Base-by-base conservation (phyloP, 202 grass and related monocot genomes). In the Digitaria exilis region DNA sequence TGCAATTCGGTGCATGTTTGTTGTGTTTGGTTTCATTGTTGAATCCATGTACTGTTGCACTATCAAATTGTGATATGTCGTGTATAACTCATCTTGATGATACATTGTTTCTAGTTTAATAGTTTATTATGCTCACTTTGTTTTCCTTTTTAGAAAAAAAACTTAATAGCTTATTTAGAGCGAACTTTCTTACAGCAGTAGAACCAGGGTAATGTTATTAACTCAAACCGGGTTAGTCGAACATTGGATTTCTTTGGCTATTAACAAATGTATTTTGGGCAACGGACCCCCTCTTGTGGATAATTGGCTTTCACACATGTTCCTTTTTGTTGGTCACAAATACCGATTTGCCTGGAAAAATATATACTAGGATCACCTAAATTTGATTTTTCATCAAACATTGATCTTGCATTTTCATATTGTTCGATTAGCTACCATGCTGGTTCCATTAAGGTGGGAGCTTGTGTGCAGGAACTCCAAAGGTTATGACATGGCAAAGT, bases 401-500 rank as follows among this genome's bases (percentile, higher is more conserved):
- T 17, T 49, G 37, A 11, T 37, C 7, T 34, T 52, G 7, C 31
- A 81, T 81, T 39, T 68, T 37, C n/a, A 56, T 70, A 58, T 50
- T 74, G 26, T 76, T 30, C 17, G 13, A 64, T 80, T n/a, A 82
- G 57, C 54, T 52, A 56, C 29, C 43, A 46, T 82, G 61, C 25
- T 91, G 61, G 34, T 24, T 79, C 12, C 19, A 35, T 57, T 74
- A 49, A 71, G 49, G 44, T 13, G 51, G 21, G 24, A 48, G 7
- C 70, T 51, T 79, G 34, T 73, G 37, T 62, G 44, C 81, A 98
- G 96, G 93, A 98, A 98, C 80, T 95, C 96, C 22, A 95, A 91
- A 88, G 96, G 96, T 31, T 98, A 96, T 88, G 93, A 98, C 67
- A 95, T 96, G 93, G 96, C 91, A 67, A 98, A 98, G 71, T 76